Conservation (phyloP, 2,329 filamentous ascomycete species). For the Tolypocladium ovalisporum region DNA sequence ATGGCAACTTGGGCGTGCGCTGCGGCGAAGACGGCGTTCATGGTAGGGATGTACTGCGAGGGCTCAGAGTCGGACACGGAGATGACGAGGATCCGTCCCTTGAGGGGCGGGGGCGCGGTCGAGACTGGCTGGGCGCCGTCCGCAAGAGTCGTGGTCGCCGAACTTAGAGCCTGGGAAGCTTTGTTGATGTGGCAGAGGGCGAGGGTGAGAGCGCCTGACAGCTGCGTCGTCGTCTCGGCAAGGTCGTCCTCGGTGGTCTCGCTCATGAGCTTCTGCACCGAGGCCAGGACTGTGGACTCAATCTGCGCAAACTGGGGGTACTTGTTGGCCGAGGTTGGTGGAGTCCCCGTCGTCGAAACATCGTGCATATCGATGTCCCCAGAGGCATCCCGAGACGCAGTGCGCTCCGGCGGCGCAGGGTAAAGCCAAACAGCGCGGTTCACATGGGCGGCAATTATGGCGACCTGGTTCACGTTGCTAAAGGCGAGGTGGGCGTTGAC, state of each 20-base stretch:
- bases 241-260: conserved; percentile 56
- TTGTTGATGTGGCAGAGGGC: conserved; percentile 89
- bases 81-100: conserved; percentile 69
- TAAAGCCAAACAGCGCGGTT: conserved; percentile 86
- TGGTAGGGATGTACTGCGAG: conserved; percentile 92
- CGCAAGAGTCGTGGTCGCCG: conserved; percentile 36
- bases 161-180: conserved; percentile 52
- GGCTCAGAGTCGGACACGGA: conserved; percentile 80
- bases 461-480: conserved; percentile 86
- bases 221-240: conserved; percentile 68
- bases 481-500: conserved; percentile 93
- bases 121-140: conserved; percentile 22
- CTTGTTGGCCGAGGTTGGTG: conserved; percentile 59
- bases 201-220: conserved; percentile 82
- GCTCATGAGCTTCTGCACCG: conserved; percentile 62
- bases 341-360: conserved; percentile 24
- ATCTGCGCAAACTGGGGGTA: conserved; percentile 86
- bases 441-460: conserved; percentile 80
- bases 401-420: conserved; percentile 37
- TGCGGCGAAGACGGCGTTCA: conserved; percentile 97
- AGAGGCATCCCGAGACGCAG: conserved; percentile 18
- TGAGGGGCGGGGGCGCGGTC: conserved; percentile 19
- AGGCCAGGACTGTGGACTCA: conserved; percentile 66
- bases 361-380: conserved; percentile 50
- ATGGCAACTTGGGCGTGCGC: conserved; percentile 81